Evolutionary conservation across 805 yeast genomes (phyloP).

Genomic region (Ogataea pilisensis): DNA sequence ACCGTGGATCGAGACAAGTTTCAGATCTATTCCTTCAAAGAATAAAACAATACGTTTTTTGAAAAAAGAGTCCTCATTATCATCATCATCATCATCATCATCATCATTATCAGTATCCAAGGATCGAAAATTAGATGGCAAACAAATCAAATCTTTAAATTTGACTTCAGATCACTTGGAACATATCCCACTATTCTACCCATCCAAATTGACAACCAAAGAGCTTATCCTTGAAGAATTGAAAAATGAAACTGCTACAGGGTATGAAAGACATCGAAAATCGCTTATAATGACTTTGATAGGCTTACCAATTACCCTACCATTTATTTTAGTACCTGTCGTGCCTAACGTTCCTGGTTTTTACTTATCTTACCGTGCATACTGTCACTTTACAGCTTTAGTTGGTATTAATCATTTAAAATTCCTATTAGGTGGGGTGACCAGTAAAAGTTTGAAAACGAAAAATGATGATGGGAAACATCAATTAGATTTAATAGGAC

Average conservation of each 20-base stretch:
- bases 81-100: too few species aligned
- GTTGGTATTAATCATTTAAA: conserved; percentile 68
- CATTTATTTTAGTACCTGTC: conserved; percentile 78
- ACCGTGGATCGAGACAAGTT: conserved; percentile 76
- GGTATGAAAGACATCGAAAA: conserved; percentile 46
- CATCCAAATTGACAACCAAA: conserved; percentile 24
- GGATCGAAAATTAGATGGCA: conserved; percentile 8
- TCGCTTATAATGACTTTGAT: conserved; percentile 49
- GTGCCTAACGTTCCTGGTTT: conserved; percentile 92
- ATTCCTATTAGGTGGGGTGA: conserved; percentile 45
- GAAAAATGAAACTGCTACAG: conserved; percentile 24
- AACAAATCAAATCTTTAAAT: conserved; percentile 4
- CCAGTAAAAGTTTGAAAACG: background rate
- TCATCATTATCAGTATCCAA: conserved; percentile 16
- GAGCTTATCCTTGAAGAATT: conserved; percentile 3
- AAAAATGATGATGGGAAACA: conserved; percentile 16
- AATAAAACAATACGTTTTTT: conserved; percentile 50
- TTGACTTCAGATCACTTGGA: conserved; percentile 27
- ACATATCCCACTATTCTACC: conserved; percentile 48
- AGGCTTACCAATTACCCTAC: conserved; percentile 73
- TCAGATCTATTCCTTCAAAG: conserved; percentile 72
- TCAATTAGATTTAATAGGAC: conserved; percentile 34
- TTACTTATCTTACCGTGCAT: conserved; percentile 73
- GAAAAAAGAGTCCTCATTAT: too few species aligned
- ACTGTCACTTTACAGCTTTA: conserved; percentile 78